Percentiles rank a stretch among this genome's conserved stretches.
Conservation (phyloP, 1,284 basidiomycete genomes). For the Malassezia yamatoensis region DNA sequence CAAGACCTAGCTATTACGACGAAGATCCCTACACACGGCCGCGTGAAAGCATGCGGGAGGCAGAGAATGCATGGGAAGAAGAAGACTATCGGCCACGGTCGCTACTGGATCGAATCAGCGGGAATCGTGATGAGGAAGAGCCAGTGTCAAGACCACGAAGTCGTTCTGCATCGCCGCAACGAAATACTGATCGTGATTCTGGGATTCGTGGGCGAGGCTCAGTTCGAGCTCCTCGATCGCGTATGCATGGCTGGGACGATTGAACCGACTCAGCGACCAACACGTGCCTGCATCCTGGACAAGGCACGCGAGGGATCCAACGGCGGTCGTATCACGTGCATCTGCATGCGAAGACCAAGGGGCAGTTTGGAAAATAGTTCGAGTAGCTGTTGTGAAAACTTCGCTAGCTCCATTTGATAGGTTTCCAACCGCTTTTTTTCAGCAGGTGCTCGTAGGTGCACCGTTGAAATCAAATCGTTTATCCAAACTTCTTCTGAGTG, state of each 20-base stretch:
- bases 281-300: neutral
- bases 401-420: neutral
- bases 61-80: conserved; percentile 9
- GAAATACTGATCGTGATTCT: neutral
- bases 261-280: neutral
- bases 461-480: neutral
- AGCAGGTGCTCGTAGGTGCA: conserved; percentile 1
- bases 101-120: neutral
- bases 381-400: conserved; percentile 6
- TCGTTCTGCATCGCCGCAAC: conserved; percentile 10
- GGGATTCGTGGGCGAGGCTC: conserved; percentile 16
- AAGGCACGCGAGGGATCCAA: neutral
- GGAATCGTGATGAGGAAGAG: neutral
- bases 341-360: neutral
- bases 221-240: conserved; percentile 5
- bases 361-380: conserved; percentile 6
- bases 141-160: neutral
- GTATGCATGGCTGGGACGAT: conserved; percentile 9
- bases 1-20: neutral
- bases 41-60: neutral
- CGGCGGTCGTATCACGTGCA: conserved; percentile 4
- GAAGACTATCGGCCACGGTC: conserved; percentile 6
- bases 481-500: neutral
- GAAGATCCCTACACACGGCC: conserved; percentile 1
- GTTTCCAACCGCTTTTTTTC: conserved; percentile 5